Base-by-base conservation (phyloP, 805 yeast species). In the Blastobotrys attinorum region DNA sequence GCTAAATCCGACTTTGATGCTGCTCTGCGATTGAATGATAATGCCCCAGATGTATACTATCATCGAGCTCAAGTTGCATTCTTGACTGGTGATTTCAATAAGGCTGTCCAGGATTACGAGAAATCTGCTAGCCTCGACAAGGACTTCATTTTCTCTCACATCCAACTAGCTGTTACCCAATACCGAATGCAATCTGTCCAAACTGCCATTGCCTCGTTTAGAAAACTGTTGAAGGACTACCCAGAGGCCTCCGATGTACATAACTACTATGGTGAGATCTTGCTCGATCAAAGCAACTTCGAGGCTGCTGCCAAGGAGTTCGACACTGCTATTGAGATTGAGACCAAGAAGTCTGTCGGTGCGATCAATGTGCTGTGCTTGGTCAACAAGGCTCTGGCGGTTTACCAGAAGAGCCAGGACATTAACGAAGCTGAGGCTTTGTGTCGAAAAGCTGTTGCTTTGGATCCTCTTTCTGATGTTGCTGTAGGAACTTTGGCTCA, bases 61-160 rank as follows among this genome's bases (percentile, higher is more conserved):
- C 98, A 92, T 68, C 79, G 83, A 62, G 98, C 95, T 54, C 99
- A 92, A 75, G 73, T 89, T 61, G 77, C 75, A 63, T 90, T 89
- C 69, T 70, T 92, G 57, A 77, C 85, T 49, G 81, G 81, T 49
- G 84, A 86, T 48, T 77, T 83, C 58, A 67, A 66, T 31, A 71
- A 77, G 51, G 97, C 98, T 31, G 75, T 79, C 57, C 67, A 62
- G 33, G 79, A 84, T 66, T 92, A 88, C 61, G 74, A 73, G 55
- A 81, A 79, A 65, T 83, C 96, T 37, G 79, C 81, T 60, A 77
- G 76, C 51, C 70, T 77, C 57, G 85, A 87, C 66, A 79, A 82
- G 47, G 66, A 75, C 13, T 90, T 86, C 62, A 79, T 87, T 47
- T 85, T 80, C 58, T 81, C 96, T 37, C 83, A 81, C 66, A 85